Evolutionary conservation across 140 eudicot genomes (phyloP).

Genomic region (Cichorium intybus): DNA sequence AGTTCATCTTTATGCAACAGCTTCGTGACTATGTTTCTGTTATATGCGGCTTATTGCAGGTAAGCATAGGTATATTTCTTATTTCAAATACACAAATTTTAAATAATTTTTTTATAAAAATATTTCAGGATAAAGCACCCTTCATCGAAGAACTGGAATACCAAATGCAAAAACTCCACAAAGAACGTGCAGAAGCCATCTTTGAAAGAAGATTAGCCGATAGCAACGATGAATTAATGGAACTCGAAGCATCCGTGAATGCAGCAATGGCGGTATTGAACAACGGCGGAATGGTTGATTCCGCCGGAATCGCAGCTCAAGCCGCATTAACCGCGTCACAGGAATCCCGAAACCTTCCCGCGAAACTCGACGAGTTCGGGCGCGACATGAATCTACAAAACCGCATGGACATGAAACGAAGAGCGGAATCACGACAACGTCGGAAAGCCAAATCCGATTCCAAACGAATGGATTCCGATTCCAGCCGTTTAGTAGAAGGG

Average conservation of each 20-base stretch:
- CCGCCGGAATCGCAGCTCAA: slow-evolving; percentile 66
- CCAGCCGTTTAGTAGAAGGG: slow-evolving; percentile 64
- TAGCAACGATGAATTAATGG: slow-evolving; percentile 68
- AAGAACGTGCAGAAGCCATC: slow-evolving; percentile 77
- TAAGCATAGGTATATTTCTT: slow-evolving; percentile 30
- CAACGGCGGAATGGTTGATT: slow-evolving; percentile 63
- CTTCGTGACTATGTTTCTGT: slow-evolving; percentile 92
- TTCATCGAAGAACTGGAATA: slow-evolving; percentile 88
- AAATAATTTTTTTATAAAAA: background rate
- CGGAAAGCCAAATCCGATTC: slow-evolving; percentile 61
- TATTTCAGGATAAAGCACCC: slow-evolving; percentile 78
- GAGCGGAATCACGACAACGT: slow-evolving; percentile 62
- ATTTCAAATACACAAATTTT: background rate
- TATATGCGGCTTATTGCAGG: slow-evolving; percentile 93
- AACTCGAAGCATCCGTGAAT: slow-evolving; percentile 71
- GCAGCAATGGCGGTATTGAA: slow-evolving; percentile 66
- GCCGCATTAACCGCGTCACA: slow-evolving; percentile 55
- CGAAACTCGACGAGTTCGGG: slow-evolving; percentile 79
- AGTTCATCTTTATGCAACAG: slow-evolving; percentile 95
- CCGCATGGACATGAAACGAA: slow-evolving; percentile 77
- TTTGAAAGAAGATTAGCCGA: slow-evolving; percentile 78
- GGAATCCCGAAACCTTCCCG: slow-evolving; percentile 62
- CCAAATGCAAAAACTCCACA: slow-evolving; percentile 89
- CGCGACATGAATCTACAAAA: slow-evolving; percentile 73
- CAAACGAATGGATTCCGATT: slow-evolving; percentile 54